Evolutionary conservation across 192 early-diverging fungal species (phyloP).

Genomic region (Podila clonocystis): DNA sequence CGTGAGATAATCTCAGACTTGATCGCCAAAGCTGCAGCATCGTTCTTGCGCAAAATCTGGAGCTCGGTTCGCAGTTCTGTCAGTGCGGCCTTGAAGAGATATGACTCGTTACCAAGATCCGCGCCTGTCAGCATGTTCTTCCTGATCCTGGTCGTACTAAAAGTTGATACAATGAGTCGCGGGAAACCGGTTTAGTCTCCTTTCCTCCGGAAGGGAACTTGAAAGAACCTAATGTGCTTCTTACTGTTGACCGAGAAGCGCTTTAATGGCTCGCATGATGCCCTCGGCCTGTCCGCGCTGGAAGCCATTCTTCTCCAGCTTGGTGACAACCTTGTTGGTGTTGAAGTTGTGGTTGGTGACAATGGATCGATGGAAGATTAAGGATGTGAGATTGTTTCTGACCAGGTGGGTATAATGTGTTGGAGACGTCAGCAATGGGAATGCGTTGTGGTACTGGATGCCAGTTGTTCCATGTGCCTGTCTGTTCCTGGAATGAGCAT

Average conservation of each 20-base stretch:
- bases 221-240: slow-evolving; percentile 38
- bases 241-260: slow-evolving; percentile 66
- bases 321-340: slow-evolving; percentile 77
- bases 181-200: no score
- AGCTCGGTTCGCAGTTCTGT: slow-evolving; percentile 84
- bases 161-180: not conserved
- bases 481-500: not conserved
- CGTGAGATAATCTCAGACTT: slow-evolving; percentile 78
- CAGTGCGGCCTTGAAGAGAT: slow-evolving; percentile 85
- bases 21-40: slow-evolving; percentile 77
- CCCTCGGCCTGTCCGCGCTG: slow-evolving; percentile 75
- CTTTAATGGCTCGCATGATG: slow-evolving; percentile 81
- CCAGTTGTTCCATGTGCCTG: not conserved
- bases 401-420: slow-evolving; percentile 35
- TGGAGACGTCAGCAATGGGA: slow-evolving; percentile 20
- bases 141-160: slow-evolving; percentile 57
- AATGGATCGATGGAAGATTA: slow-evolving; percentile 23
- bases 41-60: slow-evolving; percentile 79
- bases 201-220: not conserved
- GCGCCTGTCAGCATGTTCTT: slow-evolving; percentile 71
- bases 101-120: slow-evolving; percentile 87
- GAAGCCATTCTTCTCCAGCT: slow-evolving; percentile 73
- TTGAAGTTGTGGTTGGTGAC: slow-evolving; percentile 72
- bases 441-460: not conserved
- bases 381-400: not conserved